Evolutionary conservation across 176 grass and related monocot genomes (phyloP).

Genomic region (Oryza nivara): DNA sequence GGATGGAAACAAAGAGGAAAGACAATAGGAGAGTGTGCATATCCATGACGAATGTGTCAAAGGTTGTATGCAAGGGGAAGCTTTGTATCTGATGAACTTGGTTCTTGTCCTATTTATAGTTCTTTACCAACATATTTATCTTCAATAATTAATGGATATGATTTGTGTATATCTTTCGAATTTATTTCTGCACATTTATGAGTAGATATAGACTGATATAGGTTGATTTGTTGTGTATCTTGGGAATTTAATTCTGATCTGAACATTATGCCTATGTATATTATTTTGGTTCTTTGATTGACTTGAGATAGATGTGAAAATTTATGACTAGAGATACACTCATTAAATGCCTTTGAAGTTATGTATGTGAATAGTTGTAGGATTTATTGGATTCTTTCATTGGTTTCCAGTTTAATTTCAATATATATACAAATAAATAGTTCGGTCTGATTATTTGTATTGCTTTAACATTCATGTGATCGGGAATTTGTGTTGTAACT

Average conservation of each 20-base stretch:
- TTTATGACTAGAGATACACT: neutral
- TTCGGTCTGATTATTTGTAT: neutral
- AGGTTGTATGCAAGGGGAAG: neutral
- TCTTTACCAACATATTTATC: neutral
- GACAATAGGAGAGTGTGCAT: neutral
- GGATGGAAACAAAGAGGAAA: neutral
- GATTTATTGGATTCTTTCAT: neutral
- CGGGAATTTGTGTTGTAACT: neutral
- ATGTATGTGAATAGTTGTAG: neutral
- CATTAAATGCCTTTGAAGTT: neutral
- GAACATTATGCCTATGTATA: no score
- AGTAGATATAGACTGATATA: neutral
- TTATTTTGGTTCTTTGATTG: no score
- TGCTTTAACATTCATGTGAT: neutral
- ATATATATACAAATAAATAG: neutral
- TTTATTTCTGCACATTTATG: neutral
- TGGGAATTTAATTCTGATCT: neutral
- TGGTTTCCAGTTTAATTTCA: neutral
- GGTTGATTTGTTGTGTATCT: neutral
- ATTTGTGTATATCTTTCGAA: neutral
- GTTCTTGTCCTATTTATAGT: conserved; percentile 16
- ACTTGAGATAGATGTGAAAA: neutral
- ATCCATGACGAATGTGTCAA: neutral
- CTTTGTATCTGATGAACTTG: neutral
- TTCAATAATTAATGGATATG: neutral